Evolutionary conservation across 139 green algal species (phyloP).

Genomic region (Closterium sp.): DNA sequence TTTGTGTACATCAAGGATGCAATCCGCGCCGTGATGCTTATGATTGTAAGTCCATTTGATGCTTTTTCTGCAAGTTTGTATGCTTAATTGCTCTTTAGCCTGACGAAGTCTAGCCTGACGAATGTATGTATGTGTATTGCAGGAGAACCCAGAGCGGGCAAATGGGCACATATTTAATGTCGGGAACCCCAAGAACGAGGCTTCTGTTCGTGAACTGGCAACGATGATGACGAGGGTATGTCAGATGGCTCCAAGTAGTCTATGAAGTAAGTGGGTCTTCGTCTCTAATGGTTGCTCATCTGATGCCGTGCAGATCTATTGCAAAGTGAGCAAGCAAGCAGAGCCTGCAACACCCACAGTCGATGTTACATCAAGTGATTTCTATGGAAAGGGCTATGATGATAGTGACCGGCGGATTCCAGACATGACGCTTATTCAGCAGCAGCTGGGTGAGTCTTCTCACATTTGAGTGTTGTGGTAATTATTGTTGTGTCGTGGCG

Average conservation of each 20-base stretch:
- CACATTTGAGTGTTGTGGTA: background rate
- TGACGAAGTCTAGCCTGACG: background rate
- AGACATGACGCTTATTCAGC: constrained; percentile 26
- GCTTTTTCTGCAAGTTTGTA: background rate
- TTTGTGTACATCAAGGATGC: constrained; percentile 45
- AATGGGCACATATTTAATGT: constrained; percentile 35
- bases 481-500: no score
- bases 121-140: background rate
- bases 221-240: constrained; percentile 33
- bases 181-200: constrained; percentile 30
- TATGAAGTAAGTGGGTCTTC: background rate
- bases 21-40: constrained; percentile 25
- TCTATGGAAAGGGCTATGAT: constrained; percentile 39
- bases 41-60: constrained; percentile 19
- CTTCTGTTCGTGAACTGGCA: constrained; percentile 25
- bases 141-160: constrained; percentile 30
- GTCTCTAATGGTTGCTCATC: background rate
- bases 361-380: constrained; percentile 20
- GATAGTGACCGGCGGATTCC: constrained; percentile 40
- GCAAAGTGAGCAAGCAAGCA: constrained; percentile 3
- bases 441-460: constrained; percentile 20
- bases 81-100: background rate
- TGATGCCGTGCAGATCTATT: constrained; percentile 10
- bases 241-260: background rate
- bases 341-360: constrained; percentile 8